phyloP scores from a whole-genome alignment of 2,329 filamentous ascomycete species.

The Fusarium buxicola region DNA sequence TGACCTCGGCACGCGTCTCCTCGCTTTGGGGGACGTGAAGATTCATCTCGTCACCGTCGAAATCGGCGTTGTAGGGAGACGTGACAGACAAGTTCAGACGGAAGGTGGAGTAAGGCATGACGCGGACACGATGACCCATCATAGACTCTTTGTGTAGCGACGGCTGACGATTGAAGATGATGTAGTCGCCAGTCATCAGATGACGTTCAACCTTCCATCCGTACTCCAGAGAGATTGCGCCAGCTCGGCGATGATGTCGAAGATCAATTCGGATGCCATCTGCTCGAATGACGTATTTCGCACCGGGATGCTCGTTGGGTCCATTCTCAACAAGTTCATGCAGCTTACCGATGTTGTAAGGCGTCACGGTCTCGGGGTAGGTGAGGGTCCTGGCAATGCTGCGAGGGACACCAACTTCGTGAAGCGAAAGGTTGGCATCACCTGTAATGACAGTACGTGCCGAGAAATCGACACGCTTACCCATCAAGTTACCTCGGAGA shows the following conservation, averaged over 20 bases:
- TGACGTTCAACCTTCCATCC: constrained; percentile 99
- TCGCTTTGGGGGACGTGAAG: constrained; percentile 98
- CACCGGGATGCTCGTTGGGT: constrained; percentile 93
- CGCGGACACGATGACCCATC: constrained; percentile 98
- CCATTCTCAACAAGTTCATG: constrained; percentile 92
- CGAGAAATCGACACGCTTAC: constrained; percentile 99
- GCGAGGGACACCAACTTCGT: constrained; percentile 95
- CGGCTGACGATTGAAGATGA: constrained; percentile 99
- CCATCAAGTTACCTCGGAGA: constrained; percentile 98
- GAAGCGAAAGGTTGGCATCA: constrained; percentile 94
- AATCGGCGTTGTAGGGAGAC: constrained; percentile 99
- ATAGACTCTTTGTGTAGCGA: constrained; percentile 99
- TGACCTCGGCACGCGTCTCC: constrained; percentile 94
- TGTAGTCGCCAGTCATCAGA: constrained; percentile 94
- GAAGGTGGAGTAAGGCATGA: constrained; percentile 99
- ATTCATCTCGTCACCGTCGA: constrained; percentile 99
- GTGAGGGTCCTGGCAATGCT: constrained; percentile 94
- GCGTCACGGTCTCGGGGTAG: constrained; percentile 96
- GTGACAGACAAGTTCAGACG: constrained; percentile 97
- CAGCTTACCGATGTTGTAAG: constrained; percentile 95
- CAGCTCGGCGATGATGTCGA: constrained; percentile 89
- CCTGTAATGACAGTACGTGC: constrained; percentile 99
- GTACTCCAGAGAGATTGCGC: constrained; percentile 88
- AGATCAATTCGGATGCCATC: constrained; percentile 96
- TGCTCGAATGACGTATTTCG: constrained; percentile 94